phyloP scores from a whole-genome alignment of 2,329 filamentous ascomycete species.

The Scorias spongiosa region DNA sequence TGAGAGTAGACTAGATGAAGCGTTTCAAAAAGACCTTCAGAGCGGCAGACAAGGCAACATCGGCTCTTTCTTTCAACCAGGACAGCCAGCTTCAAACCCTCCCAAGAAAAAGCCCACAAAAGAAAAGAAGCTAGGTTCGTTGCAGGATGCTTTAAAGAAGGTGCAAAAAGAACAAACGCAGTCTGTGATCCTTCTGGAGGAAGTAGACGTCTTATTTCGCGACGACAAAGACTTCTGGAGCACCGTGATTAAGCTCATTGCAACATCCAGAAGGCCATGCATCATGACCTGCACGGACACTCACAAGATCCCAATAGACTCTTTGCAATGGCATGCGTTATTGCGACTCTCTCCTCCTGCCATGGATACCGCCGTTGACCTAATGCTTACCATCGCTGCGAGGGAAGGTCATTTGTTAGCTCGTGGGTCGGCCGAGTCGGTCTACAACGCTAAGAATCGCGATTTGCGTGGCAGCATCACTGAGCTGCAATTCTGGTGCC shows the following conservation, averaged over 20 bases:
- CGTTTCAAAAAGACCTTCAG: conserved; percentile 42
- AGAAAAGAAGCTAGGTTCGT: conserved; percentile 11
- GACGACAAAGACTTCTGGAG: conserved; percentile 94
- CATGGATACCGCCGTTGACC: conserved; percentile 55
- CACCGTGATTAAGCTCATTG: conserved; percentile 62
- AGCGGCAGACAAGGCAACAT: conserved; percentile 64
- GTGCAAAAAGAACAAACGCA: conserved; percentile 54
- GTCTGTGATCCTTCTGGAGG: conserved; percentile 84
- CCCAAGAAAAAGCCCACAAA: conserved; percentile 11
- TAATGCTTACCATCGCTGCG: conserved; percentile 67
- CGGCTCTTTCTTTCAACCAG: conserved; percentile 60
- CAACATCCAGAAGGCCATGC: conserved; percentile 77
- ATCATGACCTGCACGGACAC: conserved; percentile 94
- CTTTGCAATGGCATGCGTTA: conserved; percentile 69
- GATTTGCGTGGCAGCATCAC: conserved; percentile 71
- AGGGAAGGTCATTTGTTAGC: conserved; percentile 73
- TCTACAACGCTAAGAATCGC: conserved; percentile 53
- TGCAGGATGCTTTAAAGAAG: conserved; percentile 20
- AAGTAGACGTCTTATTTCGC: conserved; percentile 85
- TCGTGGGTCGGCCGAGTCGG: conserved; percentile 47
- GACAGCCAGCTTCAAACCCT: conserved; percentile 19
- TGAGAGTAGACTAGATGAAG: conserved; percentile 24
- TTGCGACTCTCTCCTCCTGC: conserved; percentile 59
- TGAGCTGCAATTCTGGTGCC: conserved; percentile 92
- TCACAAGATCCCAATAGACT: conserved; percentile 57